Conservation (phyloP, 2,329 filamentous ascomycete genomes). For the Cryoendolithus antarcticus region DNA sequence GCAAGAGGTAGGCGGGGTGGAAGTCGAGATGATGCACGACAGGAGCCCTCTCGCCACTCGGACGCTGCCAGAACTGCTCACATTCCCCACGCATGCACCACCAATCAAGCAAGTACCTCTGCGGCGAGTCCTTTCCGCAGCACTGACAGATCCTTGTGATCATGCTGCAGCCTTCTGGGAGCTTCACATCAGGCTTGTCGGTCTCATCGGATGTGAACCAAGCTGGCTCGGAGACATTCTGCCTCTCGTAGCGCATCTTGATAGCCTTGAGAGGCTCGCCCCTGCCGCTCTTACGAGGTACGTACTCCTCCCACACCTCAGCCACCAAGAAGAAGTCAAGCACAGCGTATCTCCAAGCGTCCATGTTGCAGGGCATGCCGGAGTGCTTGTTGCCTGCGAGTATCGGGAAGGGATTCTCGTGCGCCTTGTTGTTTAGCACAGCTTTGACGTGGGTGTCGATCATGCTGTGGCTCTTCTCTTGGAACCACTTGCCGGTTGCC, state of each 20-base stretch:
- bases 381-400: slow-evolving; percentile 40
- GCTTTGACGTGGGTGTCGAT: slow-evolving; percentile 25
- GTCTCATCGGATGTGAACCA: slow-evolving; percentile 18
- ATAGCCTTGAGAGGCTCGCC: slow-evolving; percentile 26
- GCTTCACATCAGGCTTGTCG: slow-evolving; percentile 12
- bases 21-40: slow-evolving; percentile 34
- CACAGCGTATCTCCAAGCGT: slow-evolving; percentile 50
- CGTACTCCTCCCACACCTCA: slow-evolving; percentile 54
- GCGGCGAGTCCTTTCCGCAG: slow-evolving; percentile 23
- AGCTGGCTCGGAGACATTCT: slow-evolving; percentile 45
- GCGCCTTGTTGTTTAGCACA: slow-evolving; percentile 35
- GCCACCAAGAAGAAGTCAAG: slow-evolving; percentile 59
- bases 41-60: slow-evolving; percentile 18
- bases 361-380: slow-evolving; percentile 30
- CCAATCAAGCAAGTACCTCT: slow-evolving; percentile 39
- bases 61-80: slow-evolving; percentile 41
- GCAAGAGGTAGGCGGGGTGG: slow-evolving; percentile 43
- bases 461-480: slow-evolving; percentile 34
- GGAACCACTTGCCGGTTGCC: slow-evolving; percentile 33
- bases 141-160: no score
- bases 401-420: slow-evolving; percentile 39
- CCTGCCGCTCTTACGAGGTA: slow-evolving; percentile 21
- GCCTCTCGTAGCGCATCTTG: slow-evolving; percentile 54
- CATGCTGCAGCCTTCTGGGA: slow-evolving; percentile 9
- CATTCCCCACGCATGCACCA: slow-evolving; percentile 47